Evolutionary conservation across 1,284 basidiomycete genomes (phyloP), one percentile per base, ranked within the genome.

Genomic region (Malassezia obtusa): DNA sequence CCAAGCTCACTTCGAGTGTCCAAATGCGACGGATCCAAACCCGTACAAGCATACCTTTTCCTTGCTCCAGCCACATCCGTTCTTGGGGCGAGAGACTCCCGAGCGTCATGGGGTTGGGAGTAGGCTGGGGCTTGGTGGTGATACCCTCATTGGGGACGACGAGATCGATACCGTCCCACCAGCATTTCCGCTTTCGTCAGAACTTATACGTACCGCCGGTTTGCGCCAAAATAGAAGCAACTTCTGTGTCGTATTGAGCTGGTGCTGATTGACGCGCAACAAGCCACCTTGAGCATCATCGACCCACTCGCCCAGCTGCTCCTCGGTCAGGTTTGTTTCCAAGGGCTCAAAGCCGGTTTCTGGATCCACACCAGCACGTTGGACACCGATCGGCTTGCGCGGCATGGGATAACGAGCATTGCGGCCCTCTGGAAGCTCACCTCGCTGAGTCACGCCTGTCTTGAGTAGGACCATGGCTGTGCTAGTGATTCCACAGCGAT

Each of bases 121-220:
- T 15, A 1, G 43, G 11, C 22, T 17, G 19, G n/a, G 55, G 45
- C 3, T 33, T 26, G 10, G 48, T 10, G 7, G 33, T 24, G 26
- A 31, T 15, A 19, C 21, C 19, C n/a, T 58, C 31, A 4, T 36
- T 37, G 21, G 73, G 70, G n/a, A 95, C 75, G 49, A 91, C 85
- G 32, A 96, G 82, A 64, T 96, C 90, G 45, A 91, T 81, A 15
- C 91, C 91, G 69, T 99, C 94, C 92, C 92, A 99, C 92, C 92
- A 99, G 77, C 94, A 98, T 77, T 99, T 99, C 49, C 92, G 81
- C 38, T 48, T 33, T n/a, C 11, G 28, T 49, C 39, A 31, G 48
- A 17, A 19, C 15, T 33, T 28, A n/a, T n/a, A 61, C 56, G 32
- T 58, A 61, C 52, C 15, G 92, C 92, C 28, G 92, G 92, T 77